Percentiles rank a stretch among this genome's conserved stretches.
phyloP scores from a whole-genome alignment of 495 filamentous ascomycete genomes.

The Filosporella fistucella region DNA sequence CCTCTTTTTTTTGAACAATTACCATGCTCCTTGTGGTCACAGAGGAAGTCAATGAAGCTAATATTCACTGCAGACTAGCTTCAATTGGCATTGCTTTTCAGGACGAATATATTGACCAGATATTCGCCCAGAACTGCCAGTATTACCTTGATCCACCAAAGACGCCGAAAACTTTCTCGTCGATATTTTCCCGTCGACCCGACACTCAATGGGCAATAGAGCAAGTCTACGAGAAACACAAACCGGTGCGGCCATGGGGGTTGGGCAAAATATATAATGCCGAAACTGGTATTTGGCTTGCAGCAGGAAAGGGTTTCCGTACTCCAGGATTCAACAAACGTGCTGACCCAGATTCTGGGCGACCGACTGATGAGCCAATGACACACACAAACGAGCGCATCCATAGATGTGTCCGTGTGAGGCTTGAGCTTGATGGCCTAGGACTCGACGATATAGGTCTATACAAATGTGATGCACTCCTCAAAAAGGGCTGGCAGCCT shows the following conservation, averaged over 20 bases:
- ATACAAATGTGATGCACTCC: constrained; percentile 50
- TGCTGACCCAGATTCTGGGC: constrained; percentile 44
- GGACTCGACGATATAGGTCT: constrained; percentile 48
- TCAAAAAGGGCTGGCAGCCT: constrained; percentile 34
- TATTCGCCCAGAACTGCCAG: constrained; percentile 39
- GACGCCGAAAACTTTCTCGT: constrained; percentile 10
- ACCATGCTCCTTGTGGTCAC: too few relatives aligned
- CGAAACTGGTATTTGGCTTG: constrained; percentile 31
- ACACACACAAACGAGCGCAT: constrained; percentile 60
- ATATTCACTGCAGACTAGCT: too few relatives aligned
- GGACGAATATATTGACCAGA: constrained; percentile 44
- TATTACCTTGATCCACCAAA: constrained; percentile 32
- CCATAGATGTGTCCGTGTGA: constrained; percentile 55
- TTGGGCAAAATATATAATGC: constrained; percentile 50
- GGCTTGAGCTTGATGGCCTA: constrained; percentile 48
- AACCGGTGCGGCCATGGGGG: constrained; percentile 51
- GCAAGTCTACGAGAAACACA: constrained; percentile 41
- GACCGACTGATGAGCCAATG: constrained; percentile 37
- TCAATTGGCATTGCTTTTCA: constrained; percentile 56
- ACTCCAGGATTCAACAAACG: constrained; percentile 56
- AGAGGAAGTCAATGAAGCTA: too few relatives aligned
- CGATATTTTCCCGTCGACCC: constrained; percentile 10
- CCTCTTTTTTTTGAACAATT: too few relatives aligned
- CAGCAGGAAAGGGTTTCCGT: constrained; percentile 23
- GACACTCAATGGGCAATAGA: constrained; percentile 37